phyloP scores from a whole-genome alignment of 371 early-diverging fungal species.

The Nematocida ausubeli region DNA sequence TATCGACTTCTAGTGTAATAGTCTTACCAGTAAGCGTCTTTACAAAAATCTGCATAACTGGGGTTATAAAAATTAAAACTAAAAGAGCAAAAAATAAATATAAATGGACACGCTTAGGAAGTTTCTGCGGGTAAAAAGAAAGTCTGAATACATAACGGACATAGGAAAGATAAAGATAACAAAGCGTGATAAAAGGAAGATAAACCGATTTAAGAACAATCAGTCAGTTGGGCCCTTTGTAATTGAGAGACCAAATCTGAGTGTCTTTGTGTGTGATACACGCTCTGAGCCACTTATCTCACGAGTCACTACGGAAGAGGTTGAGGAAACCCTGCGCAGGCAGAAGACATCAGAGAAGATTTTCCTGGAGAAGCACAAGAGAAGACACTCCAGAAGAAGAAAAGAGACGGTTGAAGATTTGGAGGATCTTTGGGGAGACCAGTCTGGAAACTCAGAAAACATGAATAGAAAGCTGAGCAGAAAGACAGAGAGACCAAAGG shows the following conservation, averaged over 20 bases:
- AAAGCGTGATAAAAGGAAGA: conserved; percentile 46
- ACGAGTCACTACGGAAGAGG: conserved; percentile 12
- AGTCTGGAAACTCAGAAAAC: not conserved
- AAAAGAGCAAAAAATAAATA: conserved; percentile 14
- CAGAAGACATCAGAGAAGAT: conserved; percentile 1
- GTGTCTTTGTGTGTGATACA: conserved; percentile 26
- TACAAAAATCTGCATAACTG: conserved; percentile 80
- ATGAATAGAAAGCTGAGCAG: conserved; percentile 40
- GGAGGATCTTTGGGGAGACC: conserved; percentile 46
- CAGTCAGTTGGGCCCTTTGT: conserved; percentile 12
- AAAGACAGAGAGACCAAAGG: conserved; percentile 29
- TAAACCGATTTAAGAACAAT: conserved; percentile 28
- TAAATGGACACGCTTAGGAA: conserved; percentile 38
- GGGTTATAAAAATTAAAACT: conserved; percentile 50
- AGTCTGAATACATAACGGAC: conserved; percentile 50
- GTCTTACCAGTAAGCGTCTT: conserved; percentile 96
- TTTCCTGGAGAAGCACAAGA: conserved; percentile 47
- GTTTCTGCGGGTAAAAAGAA: conserved; percentile 52
- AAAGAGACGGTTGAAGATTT: conserved; percentile 22
- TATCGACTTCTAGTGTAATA: conserved; percentile 90
- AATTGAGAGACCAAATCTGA: conserved; percentile 14
- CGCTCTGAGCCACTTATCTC: conserved; percentile 18
- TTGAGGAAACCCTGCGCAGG: not conserved
- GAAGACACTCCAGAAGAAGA: not conserved
- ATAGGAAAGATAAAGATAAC: conserved; percentile 37